Base-by-base conservation (phyloP, 768 basidiomycete genomes). In the Pulveroboletus ravenelii region DNA sequence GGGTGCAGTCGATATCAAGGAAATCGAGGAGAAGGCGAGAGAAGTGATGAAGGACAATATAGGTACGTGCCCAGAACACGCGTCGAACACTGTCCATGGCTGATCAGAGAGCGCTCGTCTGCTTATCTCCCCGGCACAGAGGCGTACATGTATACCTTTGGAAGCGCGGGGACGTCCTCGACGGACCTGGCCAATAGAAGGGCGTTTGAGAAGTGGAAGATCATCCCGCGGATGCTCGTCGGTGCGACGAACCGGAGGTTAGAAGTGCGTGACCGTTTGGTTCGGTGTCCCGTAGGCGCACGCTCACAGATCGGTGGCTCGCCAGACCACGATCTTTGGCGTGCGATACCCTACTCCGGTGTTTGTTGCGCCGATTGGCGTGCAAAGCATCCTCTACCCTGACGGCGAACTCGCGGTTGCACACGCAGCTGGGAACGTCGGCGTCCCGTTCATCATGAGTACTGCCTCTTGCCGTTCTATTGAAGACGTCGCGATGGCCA, bases 151-250 rank as follows among this genome's bases (percentile, higher is more conserved):
- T 93, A 91, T 60, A 83, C 84, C 3, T 79, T 78, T 49, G 88
- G 87, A 37, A 88, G 81, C 54, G 90, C 91, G 10, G 92, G 91
- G 1, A 78, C 80, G 3, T 73, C 75, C 48, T 72, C 76, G 27
- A 93, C 92, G 2, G 79, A 86, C 62, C 71, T 64, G 10, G 80
- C 79, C 44, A 93, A 94, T 60, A 74, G 73, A 31, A 74, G 70
- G 36, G 84, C 81, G 3, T 75, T 92, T 47, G 72, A 80, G 20
- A 80, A 74, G 48, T 91, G 78, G 74, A 78, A 78, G 32, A 86
- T 94, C 62, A 72, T 93, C n/a, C 89, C 89, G 3, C 79, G 84
- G 6, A 89, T 90, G 87, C 77, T 91, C 30, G 74, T 80, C 17
- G 72, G 82, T 54, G 78, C 78, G 0, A 80, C 80, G 5, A 63